Evolutionary conservation across 2,329 filamentous ascomycete species (phyloP).

Genomic region (Bipolaris sorokiniana): DNA sequence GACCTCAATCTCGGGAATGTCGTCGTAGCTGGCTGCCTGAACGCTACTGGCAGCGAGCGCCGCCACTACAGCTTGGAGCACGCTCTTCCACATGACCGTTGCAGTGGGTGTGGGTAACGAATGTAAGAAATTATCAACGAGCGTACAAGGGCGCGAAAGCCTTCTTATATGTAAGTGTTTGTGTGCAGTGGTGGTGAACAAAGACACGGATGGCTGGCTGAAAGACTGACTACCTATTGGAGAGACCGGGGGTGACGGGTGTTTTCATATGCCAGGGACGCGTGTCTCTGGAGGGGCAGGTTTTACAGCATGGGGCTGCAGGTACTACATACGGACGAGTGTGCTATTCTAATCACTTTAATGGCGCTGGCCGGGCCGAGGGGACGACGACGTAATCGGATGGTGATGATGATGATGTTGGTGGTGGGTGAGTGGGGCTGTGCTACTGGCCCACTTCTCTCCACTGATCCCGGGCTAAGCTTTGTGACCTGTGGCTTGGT

Average conservation of each 20-base stretch:
- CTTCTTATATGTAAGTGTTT: not conserved
- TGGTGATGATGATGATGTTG: not conserved
- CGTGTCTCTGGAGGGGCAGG: not conserved
- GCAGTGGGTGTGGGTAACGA: slow-evolving; percentile 8
- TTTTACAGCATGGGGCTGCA: not conserved
- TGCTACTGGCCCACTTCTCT: not conserved
- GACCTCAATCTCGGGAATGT: slow-evolving; percentile 41
- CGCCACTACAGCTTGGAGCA: slow-evolving; percentile 23
- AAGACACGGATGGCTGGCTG: not conserved
- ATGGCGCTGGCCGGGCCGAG: slow-evolving; percentile 3
- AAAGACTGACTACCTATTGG: not conserved
- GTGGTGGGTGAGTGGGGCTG: not conserved
- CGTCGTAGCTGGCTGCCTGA: slow-evolving; percentile 39
- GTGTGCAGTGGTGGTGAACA: not conserved
- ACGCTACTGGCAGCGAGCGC: slow-evolving; percentile 20
- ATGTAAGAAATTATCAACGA: slow-evolving; percentile 8
- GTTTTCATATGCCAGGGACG: slow-evolving; percentile 1
- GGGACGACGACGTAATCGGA: not conserved
- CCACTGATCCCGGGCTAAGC: slow-evolving; percentile 1
- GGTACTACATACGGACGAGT: not conserved
- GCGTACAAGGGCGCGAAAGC: not conserved
- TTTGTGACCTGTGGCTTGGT: not conserved
- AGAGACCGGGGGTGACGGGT: not conserved
- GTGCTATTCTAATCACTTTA: slow-evolving; percentile 2
- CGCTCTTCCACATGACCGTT: slow-evolving; percentile 19